These are phyloP conservation scores for Neurospora sp. DNA, from an alignment of 495 filamentous ascomycete species.

Conservation along the genomic window DNA sequence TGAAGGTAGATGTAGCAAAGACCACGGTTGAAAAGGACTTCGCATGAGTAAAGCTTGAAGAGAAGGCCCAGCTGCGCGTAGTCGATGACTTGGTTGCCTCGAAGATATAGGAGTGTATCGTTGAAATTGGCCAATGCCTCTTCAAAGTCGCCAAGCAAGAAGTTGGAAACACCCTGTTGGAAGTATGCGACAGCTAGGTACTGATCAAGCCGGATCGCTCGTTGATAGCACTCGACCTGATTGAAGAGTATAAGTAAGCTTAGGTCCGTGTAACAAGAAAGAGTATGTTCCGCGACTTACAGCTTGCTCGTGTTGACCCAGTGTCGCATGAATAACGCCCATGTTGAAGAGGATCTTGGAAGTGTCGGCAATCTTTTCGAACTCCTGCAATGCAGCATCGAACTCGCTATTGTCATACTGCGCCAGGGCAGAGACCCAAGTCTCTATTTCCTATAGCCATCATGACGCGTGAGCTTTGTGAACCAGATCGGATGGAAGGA, in stretches of 20 bases:
- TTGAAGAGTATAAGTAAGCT: background rate
- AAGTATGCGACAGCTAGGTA: constrained; percentile 98
- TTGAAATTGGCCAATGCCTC: constrained; percentile 99
- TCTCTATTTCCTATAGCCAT: constrained; percentile 82
- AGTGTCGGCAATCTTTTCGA: constrained; percentile 83
- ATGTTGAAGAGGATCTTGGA: constrained; percentile 99
- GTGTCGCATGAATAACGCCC: constrained; percentile 92
- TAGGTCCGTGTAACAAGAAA: background rate
- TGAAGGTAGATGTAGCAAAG: constrained; percentile 96
- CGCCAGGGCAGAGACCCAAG: constrained; percentile 85
- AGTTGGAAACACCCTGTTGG: constrained; percentile 97
- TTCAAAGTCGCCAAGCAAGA: constrained; percentile 92
- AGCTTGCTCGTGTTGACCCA: constrained; percentile 93
- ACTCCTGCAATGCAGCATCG: constrained; percentile 71
- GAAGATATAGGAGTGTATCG: constrained; percentile 87
- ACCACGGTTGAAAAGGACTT: constrained; percentile 95
- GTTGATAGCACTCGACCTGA: constrained; percentile 91
- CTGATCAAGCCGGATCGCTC: constrained; percentile 76
- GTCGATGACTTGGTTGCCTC: constrained; percentile 94
- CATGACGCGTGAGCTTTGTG: constrained; percentile 10
- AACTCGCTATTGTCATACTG: constrained; percentile 97
- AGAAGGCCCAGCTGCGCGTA: constrained; percentile 94
- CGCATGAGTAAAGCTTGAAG: constrained; percentile 95
- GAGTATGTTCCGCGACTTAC: constrained; percentile 47
- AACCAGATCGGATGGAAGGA: background rate